Base-by-base conservation (phyloP, 2,329 filamentous ascomycete genomes). In the Neospermospora avenae region DNA sequence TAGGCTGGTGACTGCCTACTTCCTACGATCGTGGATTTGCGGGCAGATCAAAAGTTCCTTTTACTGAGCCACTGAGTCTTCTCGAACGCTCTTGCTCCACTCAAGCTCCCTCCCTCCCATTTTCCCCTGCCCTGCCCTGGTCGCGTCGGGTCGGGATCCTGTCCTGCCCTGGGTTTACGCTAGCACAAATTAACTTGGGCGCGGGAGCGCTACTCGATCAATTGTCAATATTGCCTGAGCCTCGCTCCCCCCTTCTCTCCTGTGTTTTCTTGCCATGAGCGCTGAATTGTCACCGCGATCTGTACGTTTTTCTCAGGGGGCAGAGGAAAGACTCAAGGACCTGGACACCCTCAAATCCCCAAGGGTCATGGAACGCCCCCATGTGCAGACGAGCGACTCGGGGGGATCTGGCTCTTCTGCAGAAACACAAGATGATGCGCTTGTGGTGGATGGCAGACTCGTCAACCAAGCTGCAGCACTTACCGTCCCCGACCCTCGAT, bases 301-400 rank as follows among this genome's bases (percentile, higher is more conserved):
- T 63, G 81, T 86, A 64, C 80, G 83, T 65, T 86, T 86, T 68
- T 80, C 80, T 48, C 77, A 78, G 61, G 72, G 74, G 69, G 81
- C 80, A 60, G 75, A 78, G 58, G 78, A 31, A 31, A 31, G 28
- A 31, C 6, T 80, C 24, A 73, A 77, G 37, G 75, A 74, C 24
- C 60, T 72, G 52, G 80, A 83, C 25, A 78, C 75, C 65, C 63
- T 73, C 64, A 80, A 67, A 69, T 74, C 60, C 64, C 74, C 63
- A 10, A 67, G 61, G 44, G 65, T 71, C 16, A 72, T 72, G 70
- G 71, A 72, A 46, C 67, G 70, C 14, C 69, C 70, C 22, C 66
- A 68, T 55, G 52, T 65, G 14, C 61, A 66, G 25, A 75, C 73
- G 34, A 70, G 65, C 65, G 79, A 83, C 67, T 79, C 78, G 39